Evolutionary conservation across 306 rosid species (phyloP).

Genomic region (Cicer bijugum): DNA sequence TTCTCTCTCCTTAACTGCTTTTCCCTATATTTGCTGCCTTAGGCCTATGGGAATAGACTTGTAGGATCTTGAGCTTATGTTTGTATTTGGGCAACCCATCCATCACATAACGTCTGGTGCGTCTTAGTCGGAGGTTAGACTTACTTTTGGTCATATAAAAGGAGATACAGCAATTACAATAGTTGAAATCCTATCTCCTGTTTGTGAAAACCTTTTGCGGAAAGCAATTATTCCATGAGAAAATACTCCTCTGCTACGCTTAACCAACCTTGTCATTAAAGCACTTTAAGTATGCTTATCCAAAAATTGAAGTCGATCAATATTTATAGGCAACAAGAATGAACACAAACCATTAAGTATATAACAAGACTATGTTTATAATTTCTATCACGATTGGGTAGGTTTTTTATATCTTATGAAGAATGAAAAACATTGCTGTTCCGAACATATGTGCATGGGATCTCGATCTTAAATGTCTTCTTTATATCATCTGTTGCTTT

Average conservation of each 20-base stretch:
- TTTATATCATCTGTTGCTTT: constrained; percentile 14
- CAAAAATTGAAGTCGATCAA: constrained; percentile 14
- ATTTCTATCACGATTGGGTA: constrained; percentile 7
- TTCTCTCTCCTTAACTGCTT: constrained; percentile 13
- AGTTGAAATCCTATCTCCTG: constrained; percentile 22
- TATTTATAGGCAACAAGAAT: constrained; percentile 6
- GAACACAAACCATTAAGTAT: constrained; percentile 22
- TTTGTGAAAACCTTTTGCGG: constrained; percentile 17
- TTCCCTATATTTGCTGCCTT: not conserved
- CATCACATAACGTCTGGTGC: not conserved
- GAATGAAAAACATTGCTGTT: constrained; percentile 22
- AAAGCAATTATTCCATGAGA: constrained; percentile 12
- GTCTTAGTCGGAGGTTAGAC: constrained; percentile 15
- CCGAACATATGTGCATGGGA: constrained; percentile 1
- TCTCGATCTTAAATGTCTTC: constrained; percentile 17
- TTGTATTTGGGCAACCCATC: not conserved
- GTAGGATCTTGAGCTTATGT: constrained; percentile 11
- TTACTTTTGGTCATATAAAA: constrained; percentile 1
- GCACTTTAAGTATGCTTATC: constrained; percentile 22
- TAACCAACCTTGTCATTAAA: constrained; percentile 28
- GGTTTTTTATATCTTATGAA: constrained; percentile 18
- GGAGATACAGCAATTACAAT: constrained; percentile 11
- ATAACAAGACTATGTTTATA: not conserved
- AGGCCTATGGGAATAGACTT: not conserved
- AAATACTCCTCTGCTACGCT: constrained; percentile 1